Conservation (phyloP, 148 eudicot species). For the Nepenthes mirabilis region DNA sequence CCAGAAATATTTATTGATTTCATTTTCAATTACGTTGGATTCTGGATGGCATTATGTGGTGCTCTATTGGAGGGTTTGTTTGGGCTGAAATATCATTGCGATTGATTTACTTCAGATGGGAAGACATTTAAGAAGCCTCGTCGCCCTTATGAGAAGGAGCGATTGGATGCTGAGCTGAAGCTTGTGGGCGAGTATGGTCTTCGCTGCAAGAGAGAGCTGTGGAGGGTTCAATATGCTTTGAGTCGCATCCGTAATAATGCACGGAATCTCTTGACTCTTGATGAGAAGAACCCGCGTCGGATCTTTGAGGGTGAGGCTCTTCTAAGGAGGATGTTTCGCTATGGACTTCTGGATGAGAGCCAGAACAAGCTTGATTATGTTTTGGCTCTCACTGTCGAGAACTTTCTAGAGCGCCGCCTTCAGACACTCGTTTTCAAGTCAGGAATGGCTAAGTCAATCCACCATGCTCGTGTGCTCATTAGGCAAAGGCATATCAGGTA, state of each 20-base stretch:
- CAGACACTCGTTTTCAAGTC: constrained; percentile 30
- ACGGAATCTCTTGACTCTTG: constrained; percentile 23
- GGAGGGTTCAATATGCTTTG: constrained; percentile 18
- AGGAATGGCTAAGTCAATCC: constrained; percentile 32
- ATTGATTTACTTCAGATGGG: constrained; percentile 4
- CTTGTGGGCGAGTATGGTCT: constrained; percentile 10
- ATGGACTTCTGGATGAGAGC: constrained; percentile 28
- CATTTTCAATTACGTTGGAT: no score
- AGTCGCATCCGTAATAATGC: constrained; percentile 28
- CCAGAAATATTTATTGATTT: no score
- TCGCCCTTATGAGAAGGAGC: constrained; percentile 9
- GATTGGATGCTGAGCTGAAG: constrained; percentile 10
- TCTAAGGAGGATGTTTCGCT: constrained; percentile 22
- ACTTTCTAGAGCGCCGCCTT: constrained; percentile 29
- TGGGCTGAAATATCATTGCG: no score
- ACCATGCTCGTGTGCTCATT: constrained; percentile 29
- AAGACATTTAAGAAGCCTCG: constrained; percentile 10
- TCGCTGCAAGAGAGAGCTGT: constrained; percentile 9
- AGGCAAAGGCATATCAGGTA: constrained; percentile 29
- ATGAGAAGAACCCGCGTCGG: constrained; percentile 28
- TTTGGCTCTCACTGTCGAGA: constrained; percentile 26
- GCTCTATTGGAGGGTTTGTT: no score
- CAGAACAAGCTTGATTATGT: constrained; percentile 36
- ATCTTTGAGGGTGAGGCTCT: constrained; percentile 32
- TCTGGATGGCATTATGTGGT: no score